Conservation (phyloP, 805 yeast species). For the Yarrowia alimentaria region DNA sequence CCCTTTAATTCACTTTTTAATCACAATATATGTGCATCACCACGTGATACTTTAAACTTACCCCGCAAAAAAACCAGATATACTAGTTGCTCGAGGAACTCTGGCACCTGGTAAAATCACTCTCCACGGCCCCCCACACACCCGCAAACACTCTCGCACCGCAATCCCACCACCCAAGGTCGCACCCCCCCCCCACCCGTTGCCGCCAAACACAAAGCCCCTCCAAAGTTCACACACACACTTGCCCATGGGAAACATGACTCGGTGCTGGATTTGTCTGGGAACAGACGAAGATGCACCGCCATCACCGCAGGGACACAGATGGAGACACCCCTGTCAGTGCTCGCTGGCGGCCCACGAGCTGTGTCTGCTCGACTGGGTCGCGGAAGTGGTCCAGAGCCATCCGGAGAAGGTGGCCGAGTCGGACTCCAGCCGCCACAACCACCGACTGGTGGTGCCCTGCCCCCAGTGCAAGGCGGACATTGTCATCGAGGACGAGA, state of each 20-base stretch:
- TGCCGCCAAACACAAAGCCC: background rate
- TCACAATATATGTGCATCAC: background rate
- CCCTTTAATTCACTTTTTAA: background rate
- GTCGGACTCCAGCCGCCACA: slow-evolving; percentile 12
- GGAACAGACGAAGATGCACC: slow-evolving; percentile 41
- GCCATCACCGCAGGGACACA: slow-evolving; percentile 38
- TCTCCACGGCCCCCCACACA: too few relatives aligned
- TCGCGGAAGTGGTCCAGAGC: slow-evolving; percentile 37
- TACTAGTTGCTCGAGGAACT: too few relatives aligned
- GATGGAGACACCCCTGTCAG: slow-evolving; percentile 48
- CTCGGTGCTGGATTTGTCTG: slow-evolving; percentile 44
- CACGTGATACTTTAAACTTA: slow-evolving; percentile 22
- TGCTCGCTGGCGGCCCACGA: slow-evolving; percentile 50
- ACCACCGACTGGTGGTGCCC: slow-evolving; percentile 23
- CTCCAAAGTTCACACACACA: background rate
- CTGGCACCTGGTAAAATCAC: too few relatives aligned
- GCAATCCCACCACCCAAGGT: too few relatives aligned
- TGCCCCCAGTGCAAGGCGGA: slow-evolving; percentile 41
- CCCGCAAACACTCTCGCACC: too few relatives aligned
- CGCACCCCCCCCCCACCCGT: too few relatives aligned
- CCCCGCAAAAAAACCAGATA: slow-evolving; percentile 22
- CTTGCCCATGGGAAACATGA: slow-evolving; percentile 2
- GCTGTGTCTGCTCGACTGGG: slow-evolving; percentile 47
- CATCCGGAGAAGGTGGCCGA: slow-evolving; percentile 28
- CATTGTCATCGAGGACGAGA: slow-evolving; percentile 31